Evolutionary conservation across 352 stramenopile genomes (phyloP).

Genomic region (Globisporangium canariense): DNA sequence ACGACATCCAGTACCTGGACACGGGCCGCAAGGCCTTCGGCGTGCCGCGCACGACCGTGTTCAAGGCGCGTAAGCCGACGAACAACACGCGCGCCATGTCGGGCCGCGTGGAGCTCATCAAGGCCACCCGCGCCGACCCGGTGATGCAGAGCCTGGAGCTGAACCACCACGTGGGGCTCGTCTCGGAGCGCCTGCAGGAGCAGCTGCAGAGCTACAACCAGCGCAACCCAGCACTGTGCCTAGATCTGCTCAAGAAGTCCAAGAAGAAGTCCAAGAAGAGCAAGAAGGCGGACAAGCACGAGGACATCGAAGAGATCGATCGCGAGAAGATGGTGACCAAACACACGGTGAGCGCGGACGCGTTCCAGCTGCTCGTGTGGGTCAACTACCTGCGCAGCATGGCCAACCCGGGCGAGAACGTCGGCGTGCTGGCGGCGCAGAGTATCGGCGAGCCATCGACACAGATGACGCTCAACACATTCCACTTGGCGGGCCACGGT

Average conservation of each 20-base stretch:
- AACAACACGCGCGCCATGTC: conserved; percentile 76
- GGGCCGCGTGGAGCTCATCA: conserved; percentile 80
- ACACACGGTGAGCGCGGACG: conserved; percentile 67
- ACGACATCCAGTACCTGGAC: conserved; percentile 87
- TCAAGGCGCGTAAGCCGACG: conserved; percentile 65
- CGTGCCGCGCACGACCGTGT: conserved; percentile 72
- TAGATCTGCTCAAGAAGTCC: conserved; percentile 51
- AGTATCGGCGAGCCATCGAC: conserved; percentile 99
- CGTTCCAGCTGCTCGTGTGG: conserved; percentile 94
- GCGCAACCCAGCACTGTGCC: conserved; percentile 68
- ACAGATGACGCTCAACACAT: conserved; percentile 99
- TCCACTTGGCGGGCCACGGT: conserved; percentile 98
- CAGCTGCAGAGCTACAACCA: conserved; percentile 75
- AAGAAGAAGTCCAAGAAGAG: conserved; percentile 79
- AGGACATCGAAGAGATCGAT: conserved; percentile 42
- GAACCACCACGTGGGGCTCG: conserved; percentile 80
- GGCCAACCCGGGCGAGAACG: conserved; percentile 96
- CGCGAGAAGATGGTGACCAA: conserved; percentile 75
- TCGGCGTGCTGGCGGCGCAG: conserved; percentile 98
- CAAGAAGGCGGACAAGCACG: conserved; percentile 59
- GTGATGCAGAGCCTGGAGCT: conserved; percentile 87
- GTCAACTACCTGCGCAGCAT: conserved; percentile 98
- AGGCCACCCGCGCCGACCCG: conserved; percentile 60
- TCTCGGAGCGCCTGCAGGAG: conserved; percentile 86
- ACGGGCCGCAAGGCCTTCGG: conserved; percentile 77